These are phyloP conservation scores for Cochlearia excelsa DNA, from an alignment of 345 rosid genomes.

Conservation along the genomic window DNA sequence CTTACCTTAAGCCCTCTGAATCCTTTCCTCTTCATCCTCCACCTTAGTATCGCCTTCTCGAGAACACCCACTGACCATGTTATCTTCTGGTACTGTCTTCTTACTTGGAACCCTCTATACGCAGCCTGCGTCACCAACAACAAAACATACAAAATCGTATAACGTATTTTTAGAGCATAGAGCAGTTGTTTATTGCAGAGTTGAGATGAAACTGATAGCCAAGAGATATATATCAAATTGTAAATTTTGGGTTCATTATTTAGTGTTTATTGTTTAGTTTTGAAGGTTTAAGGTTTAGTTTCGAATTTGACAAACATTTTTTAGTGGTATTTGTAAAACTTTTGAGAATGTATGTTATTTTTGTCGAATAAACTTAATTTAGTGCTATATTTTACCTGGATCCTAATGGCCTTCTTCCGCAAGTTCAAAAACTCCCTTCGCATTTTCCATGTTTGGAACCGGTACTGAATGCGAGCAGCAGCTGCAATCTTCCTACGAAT, in stretches of 20 bases:
- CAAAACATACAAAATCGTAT: too few species aligned
- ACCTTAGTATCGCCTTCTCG: constrained; percentile 83
- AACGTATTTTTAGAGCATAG: too few species aligned
- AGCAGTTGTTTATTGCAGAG: too few species aligned
- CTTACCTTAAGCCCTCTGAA: constrained; percentile 73
- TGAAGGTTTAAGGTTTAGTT: too few species aligned
- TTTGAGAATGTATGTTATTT: too few species aligned
- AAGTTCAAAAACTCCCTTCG: constrained; percentile 63
- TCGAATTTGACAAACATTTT: too few species aligned
- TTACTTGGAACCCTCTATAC: constrained; percentile 78
- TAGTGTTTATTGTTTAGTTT: too few species aligned
- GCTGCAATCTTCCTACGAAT: constrained; percentile 70
- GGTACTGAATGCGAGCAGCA: constrained; percentile 73
- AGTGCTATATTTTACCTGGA: constrained; percentile 50
- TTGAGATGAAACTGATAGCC: too few species aligned
- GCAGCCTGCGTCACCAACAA: constrained; percentile 53
- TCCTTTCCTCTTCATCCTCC: constrained; percentile 87
- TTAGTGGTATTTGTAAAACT: too few species aligned
- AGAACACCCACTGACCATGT: constrained; percentile 91
- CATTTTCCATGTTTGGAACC: constrained; percentile 86
- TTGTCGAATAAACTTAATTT: too few species aligned
- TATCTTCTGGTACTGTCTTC: constrained; percentile 76
- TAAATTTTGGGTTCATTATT: too few species aligned
- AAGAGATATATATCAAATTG: too few species aligned
- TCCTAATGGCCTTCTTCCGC: constrained; percentile 74